Evolutionary conservation across 805 yeast genomes (phyloP).

Genomic region (Lipomyces anomalus): DNA sequence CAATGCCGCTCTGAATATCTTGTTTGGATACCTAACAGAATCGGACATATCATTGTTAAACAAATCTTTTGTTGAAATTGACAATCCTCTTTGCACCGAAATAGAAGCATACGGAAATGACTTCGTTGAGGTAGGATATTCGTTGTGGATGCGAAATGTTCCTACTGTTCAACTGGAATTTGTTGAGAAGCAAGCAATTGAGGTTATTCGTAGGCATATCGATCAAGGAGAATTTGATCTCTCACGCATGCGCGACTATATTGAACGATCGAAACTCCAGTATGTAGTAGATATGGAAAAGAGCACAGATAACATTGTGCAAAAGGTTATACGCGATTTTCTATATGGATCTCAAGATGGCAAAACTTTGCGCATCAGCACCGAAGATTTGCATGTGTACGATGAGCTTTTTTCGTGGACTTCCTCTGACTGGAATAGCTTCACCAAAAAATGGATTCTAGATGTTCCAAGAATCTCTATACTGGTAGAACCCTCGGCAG

Average conservation of each 20-base stretch:
- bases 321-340: conserved; percentile 69
- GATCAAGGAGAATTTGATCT: conserved; percentile 50
- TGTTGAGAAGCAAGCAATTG: conserved; percentile 48
- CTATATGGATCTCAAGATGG: conserved; percentile 68
- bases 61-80: conserved; percentile 68
- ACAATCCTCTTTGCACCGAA: conserved; percentile 72
- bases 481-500: conserved; percentile 64
- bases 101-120: conserved; percentile 69
- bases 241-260: conserved; percentile 56
- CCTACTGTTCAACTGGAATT: conserved; percentile 58
- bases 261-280: conserved; percentile 59
- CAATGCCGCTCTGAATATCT: conserved; percentile 63
- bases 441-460: conserved; percentile 50
- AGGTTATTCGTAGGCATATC: conserved; percentile 50
- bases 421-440: conserved; percentile 57
- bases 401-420: conserved; percentile 58
- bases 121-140: conserved; percentile 33
- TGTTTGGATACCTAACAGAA: conserved; percentile 70
- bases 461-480: conserved; percentile 60
- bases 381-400: conserved; percentile 54
- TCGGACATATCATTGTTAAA: conserved; percentile 72
- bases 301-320: conserved; percentile 40
- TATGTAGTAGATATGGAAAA: conserved; percentile 34
- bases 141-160: conserved; percentile 52
- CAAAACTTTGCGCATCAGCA: conserved; percentile 49